Conservation (phyloP, 2,329 filamentous ascomycete genomes). For the Akanthomyces lecanii region DNA sequence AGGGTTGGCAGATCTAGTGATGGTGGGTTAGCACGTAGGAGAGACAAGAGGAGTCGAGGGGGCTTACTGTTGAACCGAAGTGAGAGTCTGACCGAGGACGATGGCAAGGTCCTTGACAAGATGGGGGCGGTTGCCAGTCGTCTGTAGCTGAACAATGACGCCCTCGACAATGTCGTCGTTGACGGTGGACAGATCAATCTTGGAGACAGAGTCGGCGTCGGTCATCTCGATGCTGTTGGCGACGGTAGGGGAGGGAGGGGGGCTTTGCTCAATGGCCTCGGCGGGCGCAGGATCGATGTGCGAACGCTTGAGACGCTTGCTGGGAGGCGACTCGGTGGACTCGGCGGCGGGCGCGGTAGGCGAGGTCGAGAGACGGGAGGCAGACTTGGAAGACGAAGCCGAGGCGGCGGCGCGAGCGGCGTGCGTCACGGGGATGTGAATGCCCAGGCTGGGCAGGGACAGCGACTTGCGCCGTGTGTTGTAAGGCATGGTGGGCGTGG, state of each 20-base stretch:
- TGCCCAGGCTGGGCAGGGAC: slow-evolving; percentile 87
- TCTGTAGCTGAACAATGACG: slow-evolving; percentile 82
- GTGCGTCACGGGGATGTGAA: slow-evolving; percentile 71
- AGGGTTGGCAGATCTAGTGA: slow-evolving; percentile 81
- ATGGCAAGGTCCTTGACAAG: slow-evolving; percentile 89
- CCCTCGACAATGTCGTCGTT: slow-evolving; percentile 94
- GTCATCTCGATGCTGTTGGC: slow-evolving; percentile 27
- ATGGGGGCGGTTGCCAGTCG: slow-evolving; percentile 87
- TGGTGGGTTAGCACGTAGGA: slow-evolving; percentile 22
- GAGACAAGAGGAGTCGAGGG: slow-evolving; percentile 17
- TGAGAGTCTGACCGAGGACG: slow-evolving; percentile 69
- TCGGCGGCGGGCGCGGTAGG: slow-evolving; percentile 24
- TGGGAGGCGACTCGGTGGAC: slow-evolving; percentile 37
- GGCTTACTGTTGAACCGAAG: slow-evolving; percentile 87
- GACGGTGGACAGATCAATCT: slow-evolving; percentile 69
- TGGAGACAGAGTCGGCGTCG: slow-evolving; percentile 24
- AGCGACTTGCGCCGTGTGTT: slow-evolving; percentile 96
- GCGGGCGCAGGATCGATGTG: slow-evolving; percentile 51
- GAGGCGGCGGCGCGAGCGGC: slow-evolving; percentile 53
- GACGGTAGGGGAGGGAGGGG: slow-evolving; percentile 41
- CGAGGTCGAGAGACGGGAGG: slow-evolving; percentile 16
- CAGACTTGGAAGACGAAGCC: slow-evolving; percentile 31
- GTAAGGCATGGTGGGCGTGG: slow-evolving; percentile 66
- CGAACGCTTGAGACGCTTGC: slow-evolving; percentile 74
- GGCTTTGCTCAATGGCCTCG: slow-evolving; percentile 76